Evolutionary conservation across 2,329 filamentous ascomycete genomes (phyloP), one percentile per base, ranked within the genome.

Genomic region (Penicillium italicum): DNA sequence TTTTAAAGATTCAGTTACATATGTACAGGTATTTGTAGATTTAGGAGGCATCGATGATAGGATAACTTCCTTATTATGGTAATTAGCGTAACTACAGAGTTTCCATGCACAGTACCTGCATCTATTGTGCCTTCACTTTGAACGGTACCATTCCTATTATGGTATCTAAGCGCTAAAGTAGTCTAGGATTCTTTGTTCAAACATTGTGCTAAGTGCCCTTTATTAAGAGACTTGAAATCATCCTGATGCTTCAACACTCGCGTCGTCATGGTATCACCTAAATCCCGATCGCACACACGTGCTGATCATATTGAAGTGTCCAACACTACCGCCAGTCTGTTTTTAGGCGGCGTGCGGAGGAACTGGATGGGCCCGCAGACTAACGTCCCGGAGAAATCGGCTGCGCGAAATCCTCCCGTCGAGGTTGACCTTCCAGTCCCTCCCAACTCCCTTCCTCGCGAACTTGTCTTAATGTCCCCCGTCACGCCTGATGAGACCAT

Each of bases 311-410:
- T 72, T 33, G 61, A 68, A 40, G 64, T 64, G 12, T 71, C 68
- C 50, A 77, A 77, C 62, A 69, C 69, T 44, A 77, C 76, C 14
- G 71, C 70, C 44, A 74, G 57, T 51, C 63, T 67, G 49, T 78
- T 77, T 59, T 59, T 78, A 24, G 74, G 74, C 45, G 64, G 69
- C 46, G 58, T 65, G 46, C 70, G 69, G 57, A 72, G 63, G 59
- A 63, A 73, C 46, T 77, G 75, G 76, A 77, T 77, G 73, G 53
- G 18, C 5, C 38, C 50, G 31, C 37, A 46, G 33, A 38, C 31
- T 34, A 49, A 31, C n/a, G 18, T 11, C 22, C 36, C 34, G 33
- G 24, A 34, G 48, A 20, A 31, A 10, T 53, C 43, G 18, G 26
- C 20, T 36, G 20, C 42, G n/a, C 28, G 43, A 49, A 33, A 41